Conservation (phyloP, 768 basidiomycete species). For the Agrocybe pediades region DNA sequence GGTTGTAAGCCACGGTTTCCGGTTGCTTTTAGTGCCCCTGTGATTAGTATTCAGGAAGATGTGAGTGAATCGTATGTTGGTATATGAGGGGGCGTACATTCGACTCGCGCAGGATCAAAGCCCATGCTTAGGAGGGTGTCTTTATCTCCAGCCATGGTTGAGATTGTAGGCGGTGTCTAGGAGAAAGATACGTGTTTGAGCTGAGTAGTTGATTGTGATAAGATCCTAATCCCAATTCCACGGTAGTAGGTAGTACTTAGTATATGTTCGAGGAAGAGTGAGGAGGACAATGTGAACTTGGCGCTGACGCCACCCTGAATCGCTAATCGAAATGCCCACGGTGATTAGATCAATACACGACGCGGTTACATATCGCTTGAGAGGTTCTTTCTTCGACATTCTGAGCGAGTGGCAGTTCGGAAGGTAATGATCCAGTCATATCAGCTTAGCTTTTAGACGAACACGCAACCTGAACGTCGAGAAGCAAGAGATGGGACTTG, state of each 20-base stretch:
- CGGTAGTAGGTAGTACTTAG: too few relatives aligned
- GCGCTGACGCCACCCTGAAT: neutral
- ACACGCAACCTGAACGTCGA: too few relatives aligned
- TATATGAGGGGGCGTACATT: conserved; percentile 57
- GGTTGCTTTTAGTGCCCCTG: conserved; percentile 91
- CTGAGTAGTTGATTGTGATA: too few relatives aligned
- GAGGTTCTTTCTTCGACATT: neutral
- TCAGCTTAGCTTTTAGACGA: too few relatives aligned
- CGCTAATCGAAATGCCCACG: neutral
- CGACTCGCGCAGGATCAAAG: conserved; percentile 80
- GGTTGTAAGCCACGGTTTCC: conserved; percentile 83
- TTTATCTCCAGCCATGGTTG: conserved; percentile 59
- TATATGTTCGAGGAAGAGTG: neutral
- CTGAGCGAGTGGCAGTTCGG: neutral
- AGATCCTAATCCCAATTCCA: too few relatives aligned
- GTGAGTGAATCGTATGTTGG: neutral
- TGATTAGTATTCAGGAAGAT: neutral
- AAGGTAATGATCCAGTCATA: neutral
- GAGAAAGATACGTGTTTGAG: neutral
- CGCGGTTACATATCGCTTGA: neutral
- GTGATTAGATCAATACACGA: too few relatives aligned
- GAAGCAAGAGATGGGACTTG: too few relatives aligned
- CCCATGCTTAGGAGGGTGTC: conserved; percentile 85
- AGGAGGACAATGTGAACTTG: neutral
- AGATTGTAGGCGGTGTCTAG: neutral